phyloP scores from a whole-genome alignment of 768 basidiomycete genomes.

The Lactarius trivialis region DNA sequence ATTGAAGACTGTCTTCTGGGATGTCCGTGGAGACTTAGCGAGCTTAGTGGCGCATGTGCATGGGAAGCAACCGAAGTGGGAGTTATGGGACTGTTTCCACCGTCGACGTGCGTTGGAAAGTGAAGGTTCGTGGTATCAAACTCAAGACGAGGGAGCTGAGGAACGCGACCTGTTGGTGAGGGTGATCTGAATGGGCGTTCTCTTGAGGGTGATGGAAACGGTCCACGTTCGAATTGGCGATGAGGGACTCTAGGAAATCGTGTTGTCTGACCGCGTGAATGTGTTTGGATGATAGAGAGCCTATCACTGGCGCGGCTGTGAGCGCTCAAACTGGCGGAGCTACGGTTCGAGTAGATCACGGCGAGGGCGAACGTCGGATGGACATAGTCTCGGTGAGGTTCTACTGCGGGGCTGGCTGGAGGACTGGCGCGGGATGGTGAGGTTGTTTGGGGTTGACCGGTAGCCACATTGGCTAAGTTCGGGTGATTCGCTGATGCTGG shows the following conservation, averaged over 20 bases:
- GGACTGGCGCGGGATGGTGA: background rate
- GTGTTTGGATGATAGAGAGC: background rate
- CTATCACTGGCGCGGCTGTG: conserved; percentile 6
- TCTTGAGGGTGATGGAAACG: background rate
- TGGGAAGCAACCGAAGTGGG: background rate
- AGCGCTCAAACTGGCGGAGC: background rate
- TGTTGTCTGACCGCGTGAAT: background rate
- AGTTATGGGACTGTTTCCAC: background rate
- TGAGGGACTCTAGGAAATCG: background rate
- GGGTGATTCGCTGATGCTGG: background rate
- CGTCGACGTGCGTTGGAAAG: background rate
- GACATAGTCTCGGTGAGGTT: background rate
- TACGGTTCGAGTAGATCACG: background rate
- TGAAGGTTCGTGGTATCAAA: background rate
- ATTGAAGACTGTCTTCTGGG: background rate
- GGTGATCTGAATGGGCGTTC: background rate
- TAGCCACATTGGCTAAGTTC: background rate
- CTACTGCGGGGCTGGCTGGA: background rate
- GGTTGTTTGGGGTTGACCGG: background rate
- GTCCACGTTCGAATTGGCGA: background rate
- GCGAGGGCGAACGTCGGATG: background rate
- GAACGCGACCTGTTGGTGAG: background rate
- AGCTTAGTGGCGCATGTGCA: too few species aligned
- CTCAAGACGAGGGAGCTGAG: background rate
- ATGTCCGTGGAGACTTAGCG: background rate